phyloP scores from a whole-genome alignment of 1,284 basidiomycete species.

The Dichomitus squalens region DNA sequence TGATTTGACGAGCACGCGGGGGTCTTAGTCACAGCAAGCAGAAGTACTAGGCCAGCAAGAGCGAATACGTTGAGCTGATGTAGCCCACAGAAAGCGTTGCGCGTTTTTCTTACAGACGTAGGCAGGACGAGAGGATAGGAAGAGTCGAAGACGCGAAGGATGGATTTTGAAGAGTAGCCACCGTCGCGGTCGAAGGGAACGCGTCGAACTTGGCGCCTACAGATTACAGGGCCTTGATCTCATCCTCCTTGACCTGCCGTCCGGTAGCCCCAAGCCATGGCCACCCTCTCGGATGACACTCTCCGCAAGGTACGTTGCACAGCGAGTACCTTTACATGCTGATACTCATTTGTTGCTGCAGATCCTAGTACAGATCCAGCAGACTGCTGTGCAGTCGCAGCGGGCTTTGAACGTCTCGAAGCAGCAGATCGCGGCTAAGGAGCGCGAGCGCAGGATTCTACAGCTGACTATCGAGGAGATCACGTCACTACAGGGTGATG shows the following conservation, averaged over 20 bases:
- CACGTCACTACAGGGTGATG: constrained; percentile 60
- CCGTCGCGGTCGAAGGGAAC: constrained; percentile 22
- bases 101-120: background rate
- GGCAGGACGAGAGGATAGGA: too few species aligned
- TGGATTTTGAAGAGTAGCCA: constrained; percentile 20
- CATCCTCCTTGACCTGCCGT: constrained; percentile 2
- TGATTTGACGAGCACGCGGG: background rate
- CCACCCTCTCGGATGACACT: constrained; percentile 83
- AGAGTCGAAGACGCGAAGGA: background rate
- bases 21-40: background rate
- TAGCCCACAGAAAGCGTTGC: background rate
- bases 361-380: constrained; percentile 91
- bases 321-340: background rate
- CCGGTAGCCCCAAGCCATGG: constrained; percentile 47
- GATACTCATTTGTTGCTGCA: constrained; percentile 34
- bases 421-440: constrained; percentile 78
- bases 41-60: background rate
- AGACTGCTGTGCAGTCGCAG: constrained; percentile 81
- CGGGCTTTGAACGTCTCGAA: constrained; percentile 70
- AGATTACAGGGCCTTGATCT: constrained; percentile 4
- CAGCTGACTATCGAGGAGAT: constrained; percentile 85
- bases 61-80: background rate
- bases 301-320: constrained; percentile 66
- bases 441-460: constrained; percentile 85
- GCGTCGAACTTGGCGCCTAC: constrained; percentile 20